phyloP scores from a whole-genome alignment of 495 filamentous ascomycete genomes.

The Aspergillus wentii region DNA sequence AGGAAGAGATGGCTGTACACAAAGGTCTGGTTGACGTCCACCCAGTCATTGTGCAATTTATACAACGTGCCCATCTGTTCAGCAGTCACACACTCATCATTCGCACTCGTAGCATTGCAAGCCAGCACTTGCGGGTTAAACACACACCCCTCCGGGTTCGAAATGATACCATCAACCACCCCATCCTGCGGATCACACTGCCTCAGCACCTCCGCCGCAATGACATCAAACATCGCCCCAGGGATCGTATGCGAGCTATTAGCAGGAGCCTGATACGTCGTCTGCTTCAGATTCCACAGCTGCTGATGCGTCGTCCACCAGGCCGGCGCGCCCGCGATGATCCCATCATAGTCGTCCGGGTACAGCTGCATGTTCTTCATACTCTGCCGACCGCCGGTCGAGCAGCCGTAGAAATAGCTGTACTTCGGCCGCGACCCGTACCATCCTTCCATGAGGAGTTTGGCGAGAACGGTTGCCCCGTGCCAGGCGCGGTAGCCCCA shows the following conservation, averaged over 20 bases:
- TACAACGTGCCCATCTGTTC: slow-evolving; percentile 44
- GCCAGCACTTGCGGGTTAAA: slow-evolving; percentile 37
- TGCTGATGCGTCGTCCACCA: slow-evolving; percentile 49
- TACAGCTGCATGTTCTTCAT: slow-evolving; percentile 47
- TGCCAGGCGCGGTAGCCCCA: slow-evolving; percentile 13
- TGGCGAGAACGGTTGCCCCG: slow-evolving; percentile 17
- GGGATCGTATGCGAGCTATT: slow-evolving; percentile 3
- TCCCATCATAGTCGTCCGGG: slow-evolving; percentile 42
- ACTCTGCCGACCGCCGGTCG: slow-evolving; percentile 55
- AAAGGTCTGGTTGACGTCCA: slow-evolving; percentile 22
- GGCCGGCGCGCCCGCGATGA: slow-evolving; percentile 19
- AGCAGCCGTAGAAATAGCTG: slow-evolving; percentile 55
- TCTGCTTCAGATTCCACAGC: slow-evolving; percentile 44
- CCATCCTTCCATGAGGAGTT: slow-evolving; percentile 30
- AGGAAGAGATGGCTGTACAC: slow-evolving; percentile 9
- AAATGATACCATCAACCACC: slow-evolving; percentile 22
- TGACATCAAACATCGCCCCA: no score
- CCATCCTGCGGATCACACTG: no score
- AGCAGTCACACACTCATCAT: slow-evolving; percentile 38
- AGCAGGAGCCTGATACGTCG: slow-evolving; percentile 9
- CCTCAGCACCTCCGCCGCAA: no score
- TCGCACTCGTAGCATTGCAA: slow-evolving; percentile 22
- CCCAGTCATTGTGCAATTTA: slow-evolving; percentile 40
- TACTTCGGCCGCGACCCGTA: slow-evolving; percentile 35
- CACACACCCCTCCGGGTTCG: slow-evolving; percentile 42